phyloP scores from a whole-genome alignment of 164 flowering plant species.

The Annona cherimola region DNA sequence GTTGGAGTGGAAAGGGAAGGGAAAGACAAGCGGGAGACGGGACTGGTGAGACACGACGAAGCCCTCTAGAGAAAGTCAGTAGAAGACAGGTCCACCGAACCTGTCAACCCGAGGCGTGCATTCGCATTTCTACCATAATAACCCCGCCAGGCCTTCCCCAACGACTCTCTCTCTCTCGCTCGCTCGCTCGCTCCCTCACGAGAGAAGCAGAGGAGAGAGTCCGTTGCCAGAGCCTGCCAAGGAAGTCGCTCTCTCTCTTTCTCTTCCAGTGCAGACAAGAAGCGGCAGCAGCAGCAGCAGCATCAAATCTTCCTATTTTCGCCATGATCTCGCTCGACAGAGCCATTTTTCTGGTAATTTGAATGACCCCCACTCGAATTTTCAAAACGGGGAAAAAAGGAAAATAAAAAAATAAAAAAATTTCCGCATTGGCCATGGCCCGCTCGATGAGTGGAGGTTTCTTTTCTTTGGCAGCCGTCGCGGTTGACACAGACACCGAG shows the following conservation, averaged over 20 bases:
- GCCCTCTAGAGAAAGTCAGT: neutral
- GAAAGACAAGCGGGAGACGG: too few relatives aligned
- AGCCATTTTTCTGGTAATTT: slow-evolving; percentile 37
- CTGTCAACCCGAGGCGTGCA: neutral
- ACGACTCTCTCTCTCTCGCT: too few relatives aligned
- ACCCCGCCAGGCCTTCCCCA: too few relatives aligned
- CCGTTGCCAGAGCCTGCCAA: neutral
- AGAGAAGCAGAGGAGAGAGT: neutral
- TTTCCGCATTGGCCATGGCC: neutral
- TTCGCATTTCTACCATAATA: too few relatives aligned
- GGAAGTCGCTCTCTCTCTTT: neutral
- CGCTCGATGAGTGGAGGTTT: neutral
- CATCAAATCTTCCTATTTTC: neutral
- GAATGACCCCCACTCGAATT: neutral
- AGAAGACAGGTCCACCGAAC: neutral
- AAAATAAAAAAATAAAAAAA: neutral
- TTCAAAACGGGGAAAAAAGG: neutral
- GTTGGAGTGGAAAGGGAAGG: too few relatives aligned
- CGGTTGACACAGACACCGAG: neutral
- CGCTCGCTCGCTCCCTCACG: neutral
- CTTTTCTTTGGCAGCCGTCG: neutral
- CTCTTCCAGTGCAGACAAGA: neutral
- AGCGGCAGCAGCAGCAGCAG: neutral
- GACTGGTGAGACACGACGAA: too few relatives aligned
- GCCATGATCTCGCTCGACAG: slow-evolving; percentile 39